These are phyloP conservation scores for Tilletia caries DNA, from an alignment of 1,284 basidiomycete genomes.

Conservation along the genomic window DNA sequence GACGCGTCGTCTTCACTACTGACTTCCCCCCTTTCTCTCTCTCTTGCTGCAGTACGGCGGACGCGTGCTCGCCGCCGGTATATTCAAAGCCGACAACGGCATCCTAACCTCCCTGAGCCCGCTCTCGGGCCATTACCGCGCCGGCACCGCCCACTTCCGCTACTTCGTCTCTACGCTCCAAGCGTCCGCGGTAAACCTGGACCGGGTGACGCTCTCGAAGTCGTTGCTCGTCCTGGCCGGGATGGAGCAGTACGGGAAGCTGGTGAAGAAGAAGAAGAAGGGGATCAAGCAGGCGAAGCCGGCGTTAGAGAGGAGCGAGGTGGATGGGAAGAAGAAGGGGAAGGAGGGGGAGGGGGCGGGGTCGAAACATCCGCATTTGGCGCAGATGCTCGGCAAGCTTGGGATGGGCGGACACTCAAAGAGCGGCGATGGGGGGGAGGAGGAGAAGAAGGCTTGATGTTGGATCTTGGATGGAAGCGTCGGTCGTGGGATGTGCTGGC, in stretches of 20 bases:
- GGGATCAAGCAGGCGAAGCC: slow-evolving; percentile 13
- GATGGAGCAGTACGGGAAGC: slow-evolving; percentile 41
- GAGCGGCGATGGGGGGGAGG: too few relatives aligned
- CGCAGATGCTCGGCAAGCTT: background rate
- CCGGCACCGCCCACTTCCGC: slow-evolving; percentile 38
- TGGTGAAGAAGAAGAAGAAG: slow-evolving; percentile 31
- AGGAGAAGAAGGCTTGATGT: too few relatives aligned
- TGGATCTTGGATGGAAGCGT: too few relatives aligned
- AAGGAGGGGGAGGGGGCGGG: slow-evolving; percentile 11
- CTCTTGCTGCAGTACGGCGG: slow-evolving; percentile 22
- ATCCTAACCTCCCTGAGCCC: slow-evolving; percentile 33
- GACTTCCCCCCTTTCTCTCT: background rate
- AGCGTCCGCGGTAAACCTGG: slow-evolving; percentile 34
- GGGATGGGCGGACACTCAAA: background rate
- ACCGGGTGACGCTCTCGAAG: slow-evolving; percentile 36
- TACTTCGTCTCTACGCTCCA: slow-evolving; percentile 42
- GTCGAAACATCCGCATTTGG: background rate
- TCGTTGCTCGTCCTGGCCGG: slow-evolving; percentile 33
- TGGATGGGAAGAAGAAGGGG: slow-evolving; percentile 5
- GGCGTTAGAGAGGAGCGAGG: slow-evolving; percentile 6
- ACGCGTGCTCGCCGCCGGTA: slow-evolving; percentile 37
- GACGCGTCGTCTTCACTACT: background rate
- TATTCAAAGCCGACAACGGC: slow-evolving; percentile 38
- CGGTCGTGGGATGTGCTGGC: too few relatives aligned
- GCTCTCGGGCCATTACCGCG: slow-evolving; percentile 41